Evolutionary conservation across 306 rosid genomes (phyloP), one percentile per base, ranked within the genome.

Genomic region (Argentina anserina): DNA sequence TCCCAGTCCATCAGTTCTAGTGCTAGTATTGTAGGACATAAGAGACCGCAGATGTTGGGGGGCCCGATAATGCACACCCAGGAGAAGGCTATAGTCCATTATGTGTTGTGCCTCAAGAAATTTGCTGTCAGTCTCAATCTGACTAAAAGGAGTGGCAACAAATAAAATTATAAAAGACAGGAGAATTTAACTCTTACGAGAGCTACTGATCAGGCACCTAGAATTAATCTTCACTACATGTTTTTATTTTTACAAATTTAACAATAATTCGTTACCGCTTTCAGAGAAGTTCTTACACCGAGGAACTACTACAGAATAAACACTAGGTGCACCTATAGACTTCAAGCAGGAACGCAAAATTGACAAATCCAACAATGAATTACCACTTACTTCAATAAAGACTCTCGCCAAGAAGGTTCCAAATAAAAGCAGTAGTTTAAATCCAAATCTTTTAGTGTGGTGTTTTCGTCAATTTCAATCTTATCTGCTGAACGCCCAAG

Each of bases 51-150:
- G 78, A 81, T 83, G 91, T 68, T 85, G 99, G 13, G 99, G 99
- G 74, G 99, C 99, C 39, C 99, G 93, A 79, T 91, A 91, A 80
- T 94, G 99, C 78, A 94, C 99, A 49, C 99, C 99, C 45, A 94
- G 86, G 72, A 94, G 89, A 67, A 94, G 96, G 84, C 99, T 94
- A 75, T 94, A 94, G 77, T 94, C 99, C 99, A 94, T 94, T 65
- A 94, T 94, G 81, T 82, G 85, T 81, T 94, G 96, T 70, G 82
- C 88, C 84, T 94, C 97, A 80, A 94, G 81, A 75, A 94, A 94
- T 78, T 85, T 88, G 71, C 97, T 91, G 79, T 94, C 99, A 69
- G 76, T 92, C 83, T 90, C 96, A 75, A 91, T 91, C 82, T 94
- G 99, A 76, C 99, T 94, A 69, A n/a, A 14, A 10, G 29, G 28